These are phyloP conservation scores for Russula olivacea DNA, from an alignment of 768 basidiomycete species.

Conservation along the genomic window DNA sequence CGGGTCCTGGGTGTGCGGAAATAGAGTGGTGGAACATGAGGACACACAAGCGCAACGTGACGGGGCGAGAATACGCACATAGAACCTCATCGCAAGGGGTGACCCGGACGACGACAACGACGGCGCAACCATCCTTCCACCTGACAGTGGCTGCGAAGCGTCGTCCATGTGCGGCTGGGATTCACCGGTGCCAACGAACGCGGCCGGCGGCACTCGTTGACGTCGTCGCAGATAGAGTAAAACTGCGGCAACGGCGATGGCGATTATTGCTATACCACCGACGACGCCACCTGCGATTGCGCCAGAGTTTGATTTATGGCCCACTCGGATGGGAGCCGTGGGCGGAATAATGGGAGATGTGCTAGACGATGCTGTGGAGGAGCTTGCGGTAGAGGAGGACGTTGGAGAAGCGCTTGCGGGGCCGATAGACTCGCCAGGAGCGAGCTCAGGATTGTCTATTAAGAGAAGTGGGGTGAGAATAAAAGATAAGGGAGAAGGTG, in stretches of 20 bases:
- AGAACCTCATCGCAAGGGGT: neutral
- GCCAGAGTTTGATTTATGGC: neutral
- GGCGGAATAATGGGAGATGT: neutral
- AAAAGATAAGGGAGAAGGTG: too few species aligned
- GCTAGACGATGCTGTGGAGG: neutral
- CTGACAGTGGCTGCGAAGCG: neutral
- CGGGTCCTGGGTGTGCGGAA: neutral
- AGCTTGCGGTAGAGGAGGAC: neutral
- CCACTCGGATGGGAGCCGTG: neutral
- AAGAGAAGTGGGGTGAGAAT: neutral
- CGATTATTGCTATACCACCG: neutral
- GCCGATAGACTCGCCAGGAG: neutral
- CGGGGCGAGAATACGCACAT: neutral
- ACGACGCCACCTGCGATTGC: neutral
- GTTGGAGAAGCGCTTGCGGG: neutral
- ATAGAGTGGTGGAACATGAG: neutral
- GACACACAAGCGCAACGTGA: neutral
- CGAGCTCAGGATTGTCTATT: neutral
- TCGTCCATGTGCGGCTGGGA: neutral
- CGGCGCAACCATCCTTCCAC: accelerated
- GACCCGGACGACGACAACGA: neutral
- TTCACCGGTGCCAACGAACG: neutral
- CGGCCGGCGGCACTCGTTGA: neutral
- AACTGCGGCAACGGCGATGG: neutral
- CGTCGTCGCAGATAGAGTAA: neutral